Evolutionary conservation across 2,329 filamentous ascomycete genomes (phyloP).

Genomic region (Talaromyces amestolkiae): DNA sequence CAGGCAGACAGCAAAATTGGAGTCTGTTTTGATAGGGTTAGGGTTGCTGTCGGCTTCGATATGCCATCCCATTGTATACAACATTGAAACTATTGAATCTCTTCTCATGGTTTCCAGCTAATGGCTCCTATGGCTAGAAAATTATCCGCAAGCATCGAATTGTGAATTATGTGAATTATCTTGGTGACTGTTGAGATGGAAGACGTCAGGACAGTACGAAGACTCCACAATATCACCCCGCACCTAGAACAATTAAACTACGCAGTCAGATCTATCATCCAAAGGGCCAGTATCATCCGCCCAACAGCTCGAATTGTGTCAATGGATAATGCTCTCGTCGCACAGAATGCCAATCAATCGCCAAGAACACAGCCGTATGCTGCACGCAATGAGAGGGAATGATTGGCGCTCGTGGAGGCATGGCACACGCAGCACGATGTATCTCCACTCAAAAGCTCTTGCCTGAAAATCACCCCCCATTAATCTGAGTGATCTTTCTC

Average conservation of each 20-base stretch:
- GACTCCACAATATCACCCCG: background rate
- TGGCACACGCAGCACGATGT: conserved; percentile 6
- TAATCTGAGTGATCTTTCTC: background rate
- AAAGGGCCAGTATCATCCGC: background rate
- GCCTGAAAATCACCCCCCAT: background rate
- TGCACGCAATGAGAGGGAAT: background rate
- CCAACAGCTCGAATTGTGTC: background rate
- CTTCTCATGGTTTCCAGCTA: background rate
- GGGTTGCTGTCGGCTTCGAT: background rate
- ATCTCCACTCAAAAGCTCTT: conserved; percentile 13
- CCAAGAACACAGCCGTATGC: background rate
- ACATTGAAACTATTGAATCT: background rate
- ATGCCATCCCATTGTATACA: background rate
- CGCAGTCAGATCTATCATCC: background rate
- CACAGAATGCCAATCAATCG: background rate
- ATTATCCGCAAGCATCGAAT: background rate
- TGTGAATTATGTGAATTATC: background rate
- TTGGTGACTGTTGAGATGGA: background rate
- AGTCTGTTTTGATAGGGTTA: background rate
- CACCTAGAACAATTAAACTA: background rate
- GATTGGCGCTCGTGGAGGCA: conserved; percentile 8
- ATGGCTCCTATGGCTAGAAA: background rate
- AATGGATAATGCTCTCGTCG: background rate
- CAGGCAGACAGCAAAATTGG: background rate
- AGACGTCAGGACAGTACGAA: background rate